phyloP scores from a whole-genome alignment of 73 alveolate species.

The Vitrella brassicaformis region DNA sequence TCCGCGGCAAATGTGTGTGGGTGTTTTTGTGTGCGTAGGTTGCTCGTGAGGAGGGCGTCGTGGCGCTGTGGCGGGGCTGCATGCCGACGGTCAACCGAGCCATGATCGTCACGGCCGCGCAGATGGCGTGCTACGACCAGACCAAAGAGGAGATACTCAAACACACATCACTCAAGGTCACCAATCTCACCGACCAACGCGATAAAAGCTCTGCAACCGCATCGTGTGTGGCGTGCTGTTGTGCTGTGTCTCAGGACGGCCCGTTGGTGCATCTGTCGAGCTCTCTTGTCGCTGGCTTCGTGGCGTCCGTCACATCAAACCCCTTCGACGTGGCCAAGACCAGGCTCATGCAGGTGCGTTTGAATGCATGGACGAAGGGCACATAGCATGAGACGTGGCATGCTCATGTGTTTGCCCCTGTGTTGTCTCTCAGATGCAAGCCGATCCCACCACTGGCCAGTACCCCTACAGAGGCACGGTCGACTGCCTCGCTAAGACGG shows the following conservation, averaged over 20 bases:
- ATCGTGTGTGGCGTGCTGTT: no score
- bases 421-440: not conserved
- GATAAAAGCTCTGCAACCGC: no score
- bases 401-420: no score
- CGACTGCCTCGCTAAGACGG: not conserved
- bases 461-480: not conserved
- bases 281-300: not conserved
- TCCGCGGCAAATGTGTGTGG: no score
- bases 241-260: no score
- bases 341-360: not conserved
- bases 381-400: no score
- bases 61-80: slow-evolving; percentile 65
- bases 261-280: not conserved
- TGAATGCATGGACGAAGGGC: no score
- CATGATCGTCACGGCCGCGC: slow-evolving; percentile 54
- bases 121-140: slow-evolving; percentile 74
- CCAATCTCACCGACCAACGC: no score
- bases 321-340: not conserved
- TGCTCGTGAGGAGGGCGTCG: slow-evolving; percentile 75
- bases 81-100: slow-evolving; percentile 76
- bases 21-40: no score
- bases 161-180: not conserved
- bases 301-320: not conserved
- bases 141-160: slow-evolving; percentile 39
- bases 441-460: not conserved